Evolutionary conservation across 805 yeast species (phyloP).

Genomic region (Candida nonsorbophila): DNA sequence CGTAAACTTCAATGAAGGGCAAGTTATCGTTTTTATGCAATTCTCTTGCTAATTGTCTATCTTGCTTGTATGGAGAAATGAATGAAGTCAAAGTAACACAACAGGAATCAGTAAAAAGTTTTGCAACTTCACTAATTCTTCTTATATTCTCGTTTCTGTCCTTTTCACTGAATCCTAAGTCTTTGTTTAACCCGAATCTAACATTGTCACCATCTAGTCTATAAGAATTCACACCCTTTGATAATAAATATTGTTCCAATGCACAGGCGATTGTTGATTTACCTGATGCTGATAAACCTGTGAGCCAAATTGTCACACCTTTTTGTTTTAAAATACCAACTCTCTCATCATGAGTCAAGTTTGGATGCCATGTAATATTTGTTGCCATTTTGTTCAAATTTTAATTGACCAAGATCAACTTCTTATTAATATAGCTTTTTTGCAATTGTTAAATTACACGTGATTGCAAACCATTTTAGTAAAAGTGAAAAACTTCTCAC

Average conservation of each 20-base stretch:
- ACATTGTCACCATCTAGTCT: conserved; percentile 93
- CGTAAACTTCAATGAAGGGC: conserved; percentile 86
- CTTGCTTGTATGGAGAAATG: conserved; percentile 84
- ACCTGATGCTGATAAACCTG: conserved; percentile 94
- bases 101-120: conserved; percentile 91
- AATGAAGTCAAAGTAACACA: conserved; percentile 83
- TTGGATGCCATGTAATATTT: conserved; percentile 94
- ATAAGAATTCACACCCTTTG: conserved; percentile 67
- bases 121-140: conserved; percentile 91
- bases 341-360: conserved; percentile 81
- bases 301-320: conserved; percentile 92
- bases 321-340: conserved; percentile 63
- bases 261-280: conserved; percentile 95
- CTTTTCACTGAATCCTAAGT: conserved; percentile 84
- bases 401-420: not conserved
- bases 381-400: conserved; percentile 63
- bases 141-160: conserved; percentile 95
- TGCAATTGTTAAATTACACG: conserved; percentile 6
- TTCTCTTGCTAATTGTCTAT: conserved; percentile 81
- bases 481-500: not conserved
- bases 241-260: conserved; percentile 73
- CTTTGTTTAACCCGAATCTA: conserved; percentile 92
- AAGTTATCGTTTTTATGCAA: conserved; percentile 69
- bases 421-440: not conserved
- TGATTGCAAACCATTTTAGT: conserved; percentile 1